Base-by-base conservation (phyloP, 768 basidiomycete species). In the Kwoniella dendrophila region DNA sequence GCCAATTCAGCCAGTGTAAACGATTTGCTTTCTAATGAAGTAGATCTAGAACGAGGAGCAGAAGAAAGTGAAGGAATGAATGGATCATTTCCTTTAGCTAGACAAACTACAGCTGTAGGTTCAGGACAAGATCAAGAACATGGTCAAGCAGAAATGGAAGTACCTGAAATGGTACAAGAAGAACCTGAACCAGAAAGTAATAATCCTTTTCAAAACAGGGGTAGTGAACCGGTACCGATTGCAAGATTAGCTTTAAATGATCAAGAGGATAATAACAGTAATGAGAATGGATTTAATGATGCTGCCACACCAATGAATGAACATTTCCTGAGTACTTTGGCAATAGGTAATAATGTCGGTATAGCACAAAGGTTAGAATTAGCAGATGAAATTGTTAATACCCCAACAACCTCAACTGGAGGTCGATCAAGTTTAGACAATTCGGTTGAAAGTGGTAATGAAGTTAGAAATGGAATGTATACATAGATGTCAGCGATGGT, bases 231-330 rank as follows among this genome's bases (percentile, higher is more conserved):
- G 3, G n/a, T 41, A 18, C 4, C 40, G 2, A 56, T 56, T 16
- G 54, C 38, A 3, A 5, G 11, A 32, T 43, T 36, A 22, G n/a
- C 26, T 3, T 11, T n/a, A 30, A 49, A 48, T 14, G 32, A 11
- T 26, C 18, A 44, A 12, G 27, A 38, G 18, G 32, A 40, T 5
- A 57, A 48, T 27, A 29, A 43, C n/a, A n/a, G n/a, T n/a, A n/a
- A n/a, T 8, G 43, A 50, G 16, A 59, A 49, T 49, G 64, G 44
- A 54, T 57, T 62, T 53, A 58, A 66, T 2, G 65, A 70, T 18
- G 74, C 75, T 4, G 69, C 75, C 2, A 81, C 80, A 12, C 80
- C 80, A 0, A 77, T 75, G 57, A 81, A 81, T 64, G 73, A 75
- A 20, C 78, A 74, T 22, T 80, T 81, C 72, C 68, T 81, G 12